phyloP scores from a whole-genome alignment of 176 grass and related monocot genomes.

The Raddia guianensis region DNA sequence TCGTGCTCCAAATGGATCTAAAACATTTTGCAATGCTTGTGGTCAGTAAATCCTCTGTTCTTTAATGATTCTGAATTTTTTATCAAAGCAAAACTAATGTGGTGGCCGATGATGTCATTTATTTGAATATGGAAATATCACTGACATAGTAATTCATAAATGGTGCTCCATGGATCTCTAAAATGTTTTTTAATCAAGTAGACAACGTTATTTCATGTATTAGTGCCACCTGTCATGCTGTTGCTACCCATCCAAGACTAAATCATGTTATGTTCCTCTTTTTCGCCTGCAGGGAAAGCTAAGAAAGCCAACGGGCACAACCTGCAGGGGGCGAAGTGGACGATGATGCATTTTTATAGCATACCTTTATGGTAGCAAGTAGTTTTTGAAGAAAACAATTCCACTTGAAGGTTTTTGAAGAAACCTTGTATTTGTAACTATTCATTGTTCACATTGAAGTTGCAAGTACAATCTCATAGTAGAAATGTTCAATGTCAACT shows the following conservation, averaged over 20 bases:
- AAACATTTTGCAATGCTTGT: conserved; percentile 56
- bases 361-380: not conserved
- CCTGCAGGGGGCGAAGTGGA: not conserved
- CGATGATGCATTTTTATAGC: not conserved
- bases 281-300: conserved; percentile 29
- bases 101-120: not conserved
- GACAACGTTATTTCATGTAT: not conserved
- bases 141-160: not conserved
- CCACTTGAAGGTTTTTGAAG: not conserved
- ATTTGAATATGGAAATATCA: not conserved
- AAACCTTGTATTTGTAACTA: not conserved
- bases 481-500: too few species aligned
- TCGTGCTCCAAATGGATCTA: conserved; percentile 41
- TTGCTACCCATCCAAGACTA: not conserved
- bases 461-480: too few species aligned
- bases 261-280: not conserved
- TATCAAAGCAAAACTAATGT: not conserved
- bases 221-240: not conserved
- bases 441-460: not conserved
- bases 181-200: not conserved
- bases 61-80: not conserved
- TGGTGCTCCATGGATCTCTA: not conserved
- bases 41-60: not conserved
- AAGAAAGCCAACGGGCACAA: not conserved
- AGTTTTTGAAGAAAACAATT: too few species aligned